A percentile compares a stretch with the other conserved stretches of the same genome.
phyloP scores from a whole-genome alignment of 2,329 filamentous ascomycete genomes.

The Aaosphaeria pasadenensis region DNA sequence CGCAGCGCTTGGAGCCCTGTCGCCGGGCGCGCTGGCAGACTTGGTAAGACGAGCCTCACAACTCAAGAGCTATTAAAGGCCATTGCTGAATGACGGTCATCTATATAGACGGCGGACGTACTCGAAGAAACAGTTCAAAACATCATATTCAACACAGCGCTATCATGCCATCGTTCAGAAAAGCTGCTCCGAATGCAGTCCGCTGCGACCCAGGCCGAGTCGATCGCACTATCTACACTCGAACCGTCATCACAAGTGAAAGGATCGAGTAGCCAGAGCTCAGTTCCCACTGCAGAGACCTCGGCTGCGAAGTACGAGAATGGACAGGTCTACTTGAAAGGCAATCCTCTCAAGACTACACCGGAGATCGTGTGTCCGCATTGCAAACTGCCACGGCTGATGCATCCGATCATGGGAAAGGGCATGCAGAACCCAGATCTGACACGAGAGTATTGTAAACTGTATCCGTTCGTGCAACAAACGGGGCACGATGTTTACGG shows the following conservation, averaged over 20 bases:
- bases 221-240: conserved; percentile 34
- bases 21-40: conserved; percentile 25
- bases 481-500: conserved; percentile 78
- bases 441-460: conserved; percentile 69
- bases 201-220: conserved; percentile 51
- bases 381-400: conserved; percentile 70
- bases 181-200: conserved; percentile 67
- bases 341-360: conserved; percentile 69
- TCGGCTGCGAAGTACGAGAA: conserved; percentile 69
- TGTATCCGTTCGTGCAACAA: conserved; percentile 73
- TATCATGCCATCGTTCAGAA: conserved; percentile 74
- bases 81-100: conserved; percentile 20
- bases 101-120: conserved; percentile 43
- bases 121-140: conserved; percentile 75
- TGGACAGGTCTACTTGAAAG: conserved; percentile 65
- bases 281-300: conserved; percentile 55
- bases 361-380: conserved; percentile 70
- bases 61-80: conserved; percentile 9
- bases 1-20: conserved; percentile 21
- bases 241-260: conserved; percentile 31
- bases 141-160: conserved; percentile 70
- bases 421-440: conserved; percentile 63
- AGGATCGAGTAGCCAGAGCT: conserved; percentile 45
- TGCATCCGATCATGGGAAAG: conserved; percentile 69
- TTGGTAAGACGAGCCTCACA: conserved; percentile 23